Conservation (phyloP, 148 eudicot genomes). For the Silene uniflora region DNA sequence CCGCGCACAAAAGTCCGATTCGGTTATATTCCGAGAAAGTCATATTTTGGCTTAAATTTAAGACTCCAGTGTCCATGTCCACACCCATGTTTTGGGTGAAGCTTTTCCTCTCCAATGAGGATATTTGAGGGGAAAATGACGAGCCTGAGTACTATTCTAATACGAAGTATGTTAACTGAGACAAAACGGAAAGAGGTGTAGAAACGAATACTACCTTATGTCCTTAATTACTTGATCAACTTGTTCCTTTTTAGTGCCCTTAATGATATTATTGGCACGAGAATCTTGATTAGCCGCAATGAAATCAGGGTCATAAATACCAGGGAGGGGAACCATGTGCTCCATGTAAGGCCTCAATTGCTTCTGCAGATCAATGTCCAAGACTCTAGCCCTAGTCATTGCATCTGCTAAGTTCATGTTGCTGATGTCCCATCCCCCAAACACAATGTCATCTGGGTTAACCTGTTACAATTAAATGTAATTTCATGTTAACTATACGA, state of each 20-base stretch:
- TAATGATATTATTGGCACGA: conserved; percentile 83
- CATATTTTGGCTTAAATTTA: too few relatives aligned
- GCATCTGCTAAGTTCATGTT: conserved; percentile 94
- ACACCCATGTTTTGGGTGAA: too few relatives aligned
- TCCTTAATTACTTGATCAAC: conserved; percentile 76
- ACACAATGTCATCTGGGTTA: conserved; percentile 86
- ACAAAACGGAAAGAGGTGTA: background rate
- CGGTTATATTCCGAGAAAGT: too few relatives aligned
- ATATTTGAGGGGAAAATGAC: background rate
- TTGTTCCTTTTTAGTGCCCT: conserved; percentile 91
- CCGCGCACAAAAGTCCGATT: too few relatives aligned
- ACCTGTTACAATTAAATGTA: conserved; percentile 39
- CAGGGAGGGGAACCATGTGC: conserved; percentile 90
- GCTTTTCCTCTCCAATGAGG: too few relatives aligned
- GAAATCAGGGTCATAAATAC: conserved; percentile 88
- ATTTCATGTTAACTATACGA: background rate
- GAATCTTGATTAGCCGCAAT: conserved; percentile 94
- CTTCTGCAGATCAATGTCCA: conserved; percentile 96
- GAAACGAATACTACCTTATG: conserved; percentile 47
- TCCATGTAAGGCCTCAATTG: conserved; percentile 98
- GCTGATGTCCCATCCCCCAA: conserved; percentile 98
- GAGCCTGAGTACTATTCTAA: background rate
- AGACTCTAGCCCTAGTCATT: conserved; percentile 83
- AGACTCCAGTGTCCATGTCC: too few relatives aligned
- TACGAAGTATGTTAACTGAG: background rate